Conservation (phyloP, 768 basidiomycete genomes). For the Serendipita vermifera region DNA sequence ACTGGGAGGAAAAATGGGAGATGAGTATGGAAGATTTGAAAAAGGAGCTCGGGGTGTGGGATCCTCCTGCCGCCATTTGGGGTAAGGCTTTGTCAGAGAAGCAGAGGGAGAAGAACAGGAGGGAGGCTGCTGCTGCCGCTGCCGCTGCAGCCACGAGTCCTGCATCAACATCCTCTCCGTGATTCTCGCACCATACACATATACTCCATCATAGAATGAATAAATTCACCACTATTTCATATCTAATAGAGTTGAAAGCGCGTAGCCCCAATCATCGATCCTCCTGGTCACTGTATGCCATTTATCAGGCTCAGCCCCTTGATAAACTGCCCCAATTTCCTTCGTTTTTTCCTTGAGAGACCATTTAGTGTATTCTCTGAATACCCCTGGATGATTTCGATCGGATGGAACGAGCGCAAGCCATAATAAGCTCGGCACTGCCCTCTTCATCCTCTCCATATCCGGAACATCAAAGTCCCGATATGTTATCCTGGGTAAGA, state of each 20-base stretch:
- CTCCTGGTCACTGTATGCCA: neutral
- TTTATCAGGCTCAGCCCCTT: neutral
- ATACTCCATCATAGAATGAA: neutral
- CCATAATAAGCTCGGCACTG: neutral
- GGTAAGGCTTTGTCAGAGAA: slow-evolving; percentile 52
- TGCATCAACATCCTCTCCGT: too few species aligned
- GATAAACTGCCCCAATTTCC: neutral
- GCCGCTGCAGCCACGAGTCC: too few species aligned
- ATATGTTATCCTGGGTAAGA: neutral
- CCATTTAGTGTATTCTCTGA: neutral
- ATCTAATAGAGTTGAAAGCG: neutral
- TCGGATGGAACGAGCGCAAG: neutral
- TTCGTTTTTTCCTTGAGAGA: too few species aligned
- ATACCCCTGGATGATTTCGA: neutral
- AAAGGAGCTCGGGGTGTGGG: slow-evolving; percentile 71
- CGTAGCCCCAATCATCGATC: neutral
- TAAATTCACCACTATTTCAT: neutral
- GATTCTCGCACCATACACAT: too few species aligned
- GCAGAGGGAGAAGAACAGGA: slow-evolving; percentile 33
- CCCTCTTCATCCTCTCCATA: neutral
- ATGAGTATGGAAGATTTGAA: slow-evolving; percentile 72
- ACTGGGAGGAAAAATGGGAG: slow-evolving; percentile 93
- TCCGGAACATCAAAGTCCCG: neutral
- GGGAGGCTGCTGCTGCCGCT: too few species aligned
- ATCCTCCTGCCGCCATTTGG: slow-evolving; percentile 65